Percentiles rank a stretch among this genome's conserved stretches.
phyloP scores from a whole-genome alignment of 202 grass and related monocot genomes.

The Zizania palustris region DNA sequence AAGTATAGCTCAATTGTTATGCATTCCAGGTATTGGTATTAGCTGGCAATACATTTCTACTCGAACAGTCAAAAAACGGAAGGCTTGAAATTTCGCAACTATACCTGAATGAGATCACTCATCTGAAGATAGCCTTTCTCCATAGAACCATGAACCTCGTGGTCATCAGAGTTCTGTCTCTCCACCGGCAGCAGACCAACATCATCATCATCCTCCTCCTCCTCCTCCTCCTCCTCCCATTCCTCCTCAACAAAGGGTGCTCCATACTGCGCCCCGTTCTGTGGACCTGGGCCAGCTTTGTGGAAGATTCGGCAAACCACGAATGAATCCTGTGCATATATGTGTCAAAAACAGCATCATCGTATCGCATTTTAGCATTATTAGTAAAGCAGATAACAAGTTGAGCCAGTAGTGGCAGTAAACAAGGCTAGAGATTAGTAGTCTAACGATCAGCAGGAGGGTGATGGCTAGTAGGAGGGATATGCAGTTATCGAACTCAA shows the following conservation, averaged over 20 bases:
- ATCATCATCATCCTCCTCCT: conserved; percentile 67
- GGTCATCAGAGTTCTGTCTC: conserved; percentile 28
- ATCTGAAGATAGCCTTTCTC: conserved; percentile 74
- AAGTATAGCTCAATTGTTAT: not conserved
- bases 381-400: conserved; percentile 12
- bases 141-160: conserved; percentile 50
- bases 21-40: not conserved
- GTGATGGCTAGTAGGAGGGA: not conserved
- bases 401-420: not conserved
- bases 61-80: conserved; percentile 1
- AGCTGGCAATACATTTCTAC: conserved; percentile 9
- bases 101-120: conserved; percentile 66
- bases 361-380: not conserved
- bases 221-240: conserved; percentile 67
- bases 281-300: conserved; percentile 79
- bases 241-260: conserved; percentile 92
- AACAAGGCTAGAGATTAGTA: not conserved
- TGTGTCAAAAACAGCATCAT: conserved; percentile 19
- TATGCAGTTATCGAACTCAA: not conserved
- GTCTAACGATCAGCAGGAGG: not conserved
- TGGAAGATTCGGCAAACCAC: conserved; percentile 95
- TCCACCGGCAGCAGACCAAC: conserved; percentile 46
- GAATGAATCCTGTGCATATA: conserved; percentile 60
- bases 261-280: conserved; percentile 93
- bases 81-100: not conserved